Evolutionary conservation across 1,284 basidiomycete genomes (phyloP), one percentile per base, ranked within the genome.

Genomic region (Heterobasidion parviporum): DNA sequence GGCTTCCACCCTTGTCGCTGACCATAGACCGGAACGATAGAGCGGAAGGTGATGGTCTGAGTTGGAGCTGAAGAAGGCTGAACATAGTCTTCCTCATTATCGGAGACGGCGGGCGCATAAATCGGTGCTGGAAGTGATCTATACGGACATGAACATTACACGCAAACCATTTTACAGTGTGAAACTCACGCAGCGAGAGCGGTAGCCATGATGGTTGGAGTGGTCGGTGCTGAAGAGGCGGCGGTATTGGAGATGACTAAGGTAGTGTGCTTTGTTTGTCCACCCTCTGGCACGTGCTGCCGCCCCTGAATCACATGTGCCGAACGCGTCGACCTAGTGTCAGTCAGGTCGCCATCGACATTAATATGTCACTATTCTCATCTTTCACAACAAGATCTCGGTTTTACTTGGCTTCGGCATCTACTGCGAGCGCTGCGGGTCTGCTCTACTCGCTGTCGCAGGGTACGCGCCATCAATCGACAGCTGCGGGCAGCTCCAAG

Each of bases 1-100:
- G 96, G 96, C 66, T 85, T 91, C 96, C 96, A 99, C 57, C 84
- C 87, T 61, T 72, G 77, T 58, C 96, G 81, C 66, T 88, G 84
- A 7, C 95, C 91, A 69, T 98, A 98, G 6, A 86, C 78, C 26
- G 92, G 93, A 38, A 88, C 74, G 44, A 70, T 73, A 44, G 70
- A 68, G 52, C 89, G 75, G 68, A 80, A 67, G 57, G 79, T 72
- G 53, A 87, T 65, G 6, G 78, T 68, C 45, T 62, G 67, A 16
- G 77, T 72, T 10, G 74, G 71, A 44, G 67, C 60, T 32, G 61
- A 26, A 16, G 54, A 43, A 18, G 54, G 52, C 32, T 38, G 67
- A 34, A 62, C 65, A 8, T 61, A 62, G 51, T 62, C 62, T 57
- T 84, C 81, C 10, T 88, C 82, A 47, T 87, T 81, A 57, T 88